Evolutionary conservation across 768 basidiomycete species (phyloP), one percentile per base, ranked within the genome.

Genomic region (Lentinula raphanica): DNA sequence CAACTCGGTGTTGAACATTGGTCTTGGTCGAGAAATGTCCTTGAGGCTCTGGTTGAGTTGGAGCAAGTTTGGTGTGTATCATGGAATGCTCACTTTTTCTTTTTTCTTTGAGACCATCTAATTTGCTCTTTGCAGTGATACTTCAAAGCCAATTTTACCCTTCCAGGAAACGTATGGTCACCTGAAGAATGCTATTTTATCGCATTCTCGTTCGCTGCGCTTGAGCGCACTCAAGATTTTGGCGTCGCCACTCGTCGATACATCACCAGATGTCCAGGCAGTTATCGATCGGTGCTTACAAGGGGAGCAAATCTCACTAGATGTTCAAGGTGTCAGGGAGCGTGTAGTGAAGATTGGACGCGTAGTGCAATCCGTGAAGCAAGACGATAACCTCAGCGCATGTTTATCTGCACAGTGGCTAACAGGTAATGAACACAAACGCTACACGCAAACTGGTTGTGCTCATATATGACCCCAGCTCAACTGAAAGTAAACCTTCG

Each of bases 401-500:
- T 86, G 90, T 58, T 65, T 92, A 5, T 85, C 83, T 58, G 73
- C 79, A 5, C 71, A 86, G 40, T 94, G 92, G 89, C 68, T 94
- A 21, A 80, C 88, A 28, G 86, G 90, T 90, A 50, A 58, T 79
- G 73, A 4, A 51, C 3, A 42, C 59, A n/a, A n/a, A n/a, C n/a
- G n/a, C n/a, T n/a, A n/a, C n/a, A n/a, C n/a, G n/a, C n/a, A n/a
- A n/a, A n/a, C n/a, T n/a, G n/a, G n/a, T n/a, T n/a, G n/a, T n/a
- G n/a, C n/a, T n/a, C n/a, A n/a, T n/a, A n/a, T n/a, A n/a, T n/a
- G n/a, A 12, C 19, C 56, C 25, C 64, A 88, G 92, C 90, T 5
- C 95, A 97, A 68, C 77, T 98, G 54, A 98, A 98, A 74, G 89
- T 98, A 60, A 96, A 94, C 68, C 74, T 98, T 45, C 82, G 92